Percentiles rank a stretch among this genome's conserved stretches.
These are phyloP conservation scores for Musa beccarii DNA, from an alignment of 176 grass and related monocot species.

Conservation along the genomic window DNA sequence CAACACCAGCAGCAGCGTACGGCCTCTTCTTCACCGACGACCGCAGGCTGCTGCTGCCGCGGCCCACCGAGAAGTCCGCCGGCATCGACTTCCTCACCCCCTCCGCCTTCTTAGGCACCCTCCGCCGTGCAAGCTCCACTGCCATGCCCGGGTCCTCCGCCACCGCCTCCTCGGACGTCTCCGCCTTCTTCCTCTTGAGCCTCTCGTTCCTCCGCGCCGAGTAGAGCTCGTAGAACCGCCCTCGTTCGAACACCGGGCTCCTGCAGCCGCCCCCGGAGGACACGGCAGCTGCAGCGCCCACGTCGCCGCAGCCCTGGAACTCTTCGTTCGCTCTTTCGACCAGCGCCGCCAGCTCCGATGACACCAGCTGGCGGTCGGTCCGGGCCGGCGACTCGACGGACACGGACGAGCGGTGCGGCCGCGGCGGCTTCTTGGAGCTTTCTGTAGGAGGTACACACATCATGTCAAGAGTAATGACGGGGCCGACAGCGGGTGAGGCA, in stretches of 20 bases:
- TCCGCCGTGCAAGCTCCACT: constrained; percentile 54
- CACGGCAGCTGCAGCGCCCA: constrained; percentile 1
- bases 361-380: constrained; percentile 25
- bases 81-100: constrained; percentile 37
- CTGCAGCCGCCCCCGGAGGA: neutral
- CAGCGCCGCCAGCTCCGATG: constrained; percentile 22
- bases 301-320: constrained; percentile 19
- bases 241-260: constrained; percentile 61
- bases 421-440: constrained; percentile 33
- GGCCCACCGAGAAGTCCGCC: neutral
- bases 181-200: constrained; percentile 59
- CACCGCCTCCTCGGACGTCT: constrained; percentile 22
- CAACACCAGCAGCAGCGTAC: neutral
- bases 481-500: no score
- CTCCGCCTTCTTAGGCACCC: constrained; percentile 39
- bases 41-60: neutral
- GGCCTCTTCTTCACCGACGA: neutral
- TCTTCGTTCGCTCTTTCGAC: constrained; percentile 28
- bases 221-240: constrained; percentile 76
- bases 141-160: constrained; percentile 59
- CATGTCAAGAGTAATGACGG: neutral
- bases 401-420: constrained; percentile 34
- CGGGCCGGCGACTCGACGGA: constrained; percentile 32
- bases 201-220: constrained; percentile 67
- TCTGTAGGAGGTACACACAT: constrained; percentile 11